Evolutionary conservation across 2,329 filamentous ascomycete species (phyloP).

Genomic region (Exophiala sp.): DNA sequence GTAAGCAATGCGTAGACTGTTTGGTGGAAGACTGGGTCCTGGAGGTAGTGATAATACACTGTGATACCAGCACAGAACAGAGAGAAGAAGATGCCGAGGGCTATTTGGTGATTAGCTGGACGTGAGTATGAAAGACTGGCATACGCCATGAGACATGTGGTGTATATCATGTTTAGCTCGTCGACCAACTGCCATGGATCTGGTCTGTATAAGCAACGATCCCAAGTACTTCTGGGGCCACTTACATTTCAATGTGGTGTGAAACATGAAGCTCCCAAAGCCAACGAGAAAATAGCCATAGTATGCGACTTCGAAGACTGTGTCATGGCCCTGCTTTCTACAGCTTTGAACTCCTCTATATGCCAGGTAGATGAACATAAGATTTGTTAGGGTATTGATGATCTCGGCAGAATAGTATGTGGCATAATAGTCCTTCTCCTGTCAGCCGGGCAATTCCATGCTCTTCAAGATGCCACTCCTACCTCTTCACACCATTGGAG

Average conservation of each 20-base stretch:
- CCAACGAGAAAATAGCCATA: slow-evolving; percentile 61
- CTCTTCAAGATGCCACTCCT: slow-evolving; percentile 18
- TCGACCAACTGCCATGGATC: slow-evolving; percentile 70
- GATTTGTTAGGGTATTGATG: slow-evolving; percentile 76
- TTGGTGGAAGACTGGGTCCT: slow-evolving; percentile 80
- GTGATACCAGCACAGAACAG: slow-evolving; percentile 66
- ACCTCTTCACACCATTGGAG: slow-evolving; percentile 80
- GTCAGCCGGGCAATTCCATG: background rate
- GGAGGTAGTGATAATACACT: slow-evolving; percentile 74
- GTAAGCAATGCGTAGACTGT: slow-evolving; percentile 73
- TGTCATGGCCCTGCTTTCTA: slow-evolving; percentile 66
- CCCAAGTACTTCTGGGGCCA: background rate
- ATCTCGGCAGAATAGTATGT: slow-evolving; percentile 74
- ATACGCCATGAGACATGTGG: slow-evolving; percentile 66
- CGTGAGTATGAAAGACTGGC: slow-evolving; percentile 72
- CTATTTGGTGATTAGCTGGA: slow-evolving; percentile 47
- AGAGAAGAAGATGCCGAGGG: slow-evolving; percentile 57
- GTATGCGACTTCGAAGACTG: slow-evolving; percentile 69
- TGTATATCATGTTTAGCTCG: slow-evolving; percentile 70
- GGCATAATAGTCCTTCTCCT: slow-evolving; percentile 65
- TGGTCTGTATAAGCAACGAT: slow-evolving; percentile 31
- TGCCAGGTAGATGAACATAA: slow-evolving; percentile 76
- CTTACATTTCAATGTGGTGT: slow-evolving; percentile 61
- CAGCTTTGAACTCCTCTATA: slow-evolving; percentile 72
- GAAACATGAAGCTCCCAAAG: slow-evolving; percentile 61